Evolutionary conservation across 768 basidiomycete genomes (phyloP).

Genomic region (Xerocomellus chrysenteron): DNA sequence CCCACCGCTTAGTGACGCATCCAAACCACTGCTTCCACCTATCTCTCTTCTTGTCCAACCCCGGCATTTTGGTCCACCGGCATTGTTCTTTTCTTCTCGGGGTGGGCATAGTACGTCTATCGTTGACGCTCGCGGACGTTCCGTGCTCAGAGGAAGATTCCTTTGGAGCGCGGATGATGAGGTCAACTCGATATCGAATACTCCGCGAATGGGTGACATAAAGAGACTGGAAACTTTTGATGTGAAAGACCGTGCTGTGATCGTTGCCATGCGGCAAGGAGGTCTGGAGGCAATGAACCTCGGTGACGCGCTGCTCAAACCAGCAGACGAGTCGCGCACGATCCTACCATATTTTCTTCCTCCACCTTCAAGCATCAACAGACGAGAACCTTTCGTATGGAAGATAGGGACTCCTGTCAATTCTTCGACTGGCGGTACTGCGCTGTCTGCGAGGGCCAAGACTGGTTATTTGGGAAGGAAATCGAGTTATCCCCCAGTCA

Average conservation of each 20-base stretch:
- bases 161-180: conserved; percentile 72
- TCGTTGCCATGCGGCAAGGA: conserved; percentile 85
- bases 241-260: conserved; percentile 67
- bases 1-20: conserved; percentile 32
- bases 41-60: conserved; percentile 79
- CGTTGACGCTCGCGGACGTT: conserved; percentile 81
- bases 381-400: conserved; percentile 79
- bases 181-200: conserved; percentile 35
- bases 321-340: conserved; percentile 77
- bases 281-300: conserved; percentile 82
- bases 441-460: conserved; percentile 43
- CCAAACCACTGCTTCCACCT: conserved; percentile 62
- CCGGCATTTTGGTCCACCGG: conserved; percentile 81
- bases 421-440: conserved; percentile 38
- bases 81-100: conserved; percentile 84
- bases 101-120: conserved; percentile 88
- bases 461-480: conserved; percentile 48
- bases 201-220: conserved; percentile 71
- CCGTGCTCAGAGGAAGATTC: conserved; percentile 79
- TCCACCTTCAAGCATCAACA: conserved; percentile 57
- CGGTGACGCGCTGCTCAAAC: conserved; percentile 73
- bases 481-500: conserved; percentile 44
- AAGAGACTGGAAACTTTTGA: conserved; percentile 84
- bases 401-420: conserved; percentile 72
- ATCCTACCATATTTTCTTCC: conserved; percentile 70